These are phyloP conservation scores for Hypoxylon sp. DNA, from an alignment of 2,329 filamentous ascomycete genomes.

Conservation along the genomic window DNA sequence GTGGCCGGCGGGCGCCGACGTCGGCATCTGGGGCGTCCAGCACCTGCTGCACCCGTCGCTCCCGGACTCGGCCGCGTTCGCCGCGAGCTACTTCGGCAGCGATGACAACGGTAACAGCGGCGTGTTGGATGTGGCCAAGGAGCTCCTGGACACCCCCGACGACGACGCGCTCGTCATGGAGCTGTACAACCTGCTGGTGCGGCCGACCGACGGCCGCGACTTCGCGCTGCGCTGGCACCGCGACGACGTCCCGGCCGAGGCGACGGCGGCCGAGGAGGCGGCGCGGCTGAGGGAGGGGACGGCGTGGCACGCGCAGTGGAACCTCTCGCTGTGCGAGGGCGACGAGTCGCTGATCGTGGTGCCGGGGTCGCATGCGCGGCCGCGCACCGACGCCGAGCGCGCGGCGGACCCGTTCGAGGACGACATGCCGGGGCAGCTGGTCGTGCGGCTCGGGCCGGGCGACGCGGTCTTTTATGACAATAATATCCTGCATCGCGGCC, in stretches of 20 bases:
- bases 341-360: slow-evolving; percentile 79
- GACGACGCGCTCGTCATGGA: slow-evolving; percentile 74
- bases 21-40: slow-evolving; percentile 90
- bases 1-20: slow-evolving; percentile 65
- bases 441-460: slow-evolving; percentile 73
- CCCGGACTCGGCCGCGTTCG: slow-evolving; percentile 67
- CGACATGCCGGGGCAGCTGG: slow-evolving; percentile 67
- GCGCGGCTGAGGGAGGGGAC: slow-evolving; percentile 63
- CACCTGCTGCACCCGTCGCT: slow-evolving; percentile 80
- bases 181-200: slow-evolving; percentile 84
- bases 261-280: slow-evolving; percentile 73
- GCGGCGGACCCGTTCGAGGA: slow-evolving; percentile 70
- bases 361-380: slow-evolving; percentile 76
- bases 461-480: slow-evolving; percentile 91
- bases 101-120: no score
- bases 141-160: slow-evolving; percentile 62
- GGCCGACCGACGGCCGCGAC: slow-evolving; percentile 72
- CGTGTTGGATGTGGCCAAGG: slow-evolving; percentile 68
- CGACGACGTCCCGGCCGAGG: slow-evolving; percentile 79
- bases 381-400: slow-evolving; percentile 74
- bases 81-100: slow-evolving; percentile 74
- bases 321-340: slow-evolving; percentile 75
- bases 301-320: slow-evolving; percentile 83
- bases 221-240: slow-evolving; percentile 86
- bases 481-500: slow-evolving; percentile 81